Evolutionary conservation across 2,329 filamentous ascomycete species (phyloP).

Genomic region (Aspergillus unguis): DNA sequence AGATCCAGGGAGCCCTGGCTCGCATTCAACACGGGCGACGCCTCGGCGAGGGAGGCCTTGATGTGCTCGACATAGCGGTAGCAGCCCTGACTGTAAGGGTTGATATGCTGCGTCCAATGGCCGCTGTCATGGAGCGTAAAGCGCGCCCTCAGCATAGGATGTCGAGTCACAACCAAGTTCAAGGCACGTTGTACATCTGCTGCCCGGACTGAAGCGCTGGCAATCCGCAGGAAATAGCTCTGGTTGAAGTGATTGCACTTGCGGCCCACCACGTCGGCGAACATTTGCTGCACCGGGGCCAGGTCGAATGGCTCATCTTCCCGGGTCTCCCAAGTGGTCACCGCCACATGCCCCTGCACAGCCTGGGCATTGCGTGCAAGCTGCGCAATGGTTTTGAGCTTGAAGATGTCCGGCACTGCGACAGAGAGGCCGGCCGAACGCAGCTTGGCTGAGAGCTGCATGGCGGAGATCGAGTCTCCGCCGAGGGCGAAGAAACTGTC

Average conservation of each 20-base stretch:
- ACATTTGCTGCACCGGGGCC: background rate
- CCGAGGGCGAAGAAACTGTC: slow-evolving; percentile 1
- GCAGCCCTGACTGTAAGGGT: too few relatives aligned
- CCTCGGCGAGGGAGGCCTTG: too few relatives aligned
- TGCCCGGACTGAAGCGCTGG: background rate
- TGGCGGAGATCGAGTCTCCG: slow-evolving; percentile 25
- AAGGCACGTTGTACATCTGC: background rate
- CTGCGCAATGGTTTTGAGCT: background rate
- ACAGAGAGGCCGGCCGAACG: background rate
- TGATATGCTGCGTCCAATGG: too few relatives aligned
- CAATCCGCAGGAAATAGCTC: background rate
- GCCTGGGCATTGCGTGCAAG: background rate
- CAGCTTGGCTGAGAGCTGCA: slow-evolving; percentile 3
- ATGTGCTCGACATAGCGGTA: too few relatives aligned
- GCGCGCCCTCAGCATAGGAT: background rate
- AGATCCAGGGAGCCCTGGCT: too few relatives aligned
- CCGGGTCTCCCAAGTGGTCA: too few relatives aligned
- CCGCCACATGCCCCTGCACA: background rate
- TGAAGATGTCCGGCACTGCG: background rate
- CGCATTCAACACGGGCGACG: too few relatives aligned
- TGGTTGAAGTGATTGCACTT: slow-evolving; percentile 5
- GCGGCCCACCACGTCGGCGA: background rate
- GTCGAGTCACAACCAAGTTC: background rate
- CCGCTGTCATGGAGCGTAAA: too few relatives aligned
- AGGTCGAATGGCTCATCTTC: background rate